Conservation (phyloP, 2,329 filamentous ascomycete species). For the Colletotrichum chlorophyti region DNA sequence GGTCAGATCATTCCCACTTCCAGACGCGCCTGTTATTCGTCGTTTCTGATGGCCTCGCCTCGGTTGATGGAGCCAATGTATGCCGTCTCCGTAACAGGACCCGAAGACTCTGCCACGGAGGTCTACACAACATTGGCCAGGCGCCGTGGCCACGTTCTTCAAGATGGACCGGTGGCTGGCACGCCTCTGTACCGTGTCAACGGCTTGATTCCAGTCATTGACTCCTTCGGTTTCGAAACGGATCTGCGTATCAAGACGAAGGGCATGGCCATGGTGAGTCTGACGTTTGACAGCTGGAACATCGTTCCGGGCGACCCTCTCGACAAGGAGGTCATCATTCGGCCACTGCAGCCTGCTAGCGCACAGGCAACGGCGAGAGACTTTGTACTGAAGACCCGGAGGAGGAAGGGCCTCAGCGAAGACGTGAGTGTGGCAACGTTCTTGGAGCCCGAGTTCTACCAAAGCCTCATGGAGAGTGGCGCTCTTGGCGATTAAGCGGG, state of each 20-base stretch:
- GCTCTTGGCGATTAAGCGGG: slow-evolving; percentile 67
- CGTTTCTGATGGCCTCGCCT: slow-evolving; percentile 95
- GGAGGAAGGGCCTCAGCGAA: slow-evolving; percentile 92
- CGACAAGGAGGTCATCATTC: slow-evolving; percentile 82
- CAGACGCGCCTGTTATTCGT: slow-evolving; percentile 90
- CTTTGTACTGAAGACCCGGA: slow-evolving; percentile 94
- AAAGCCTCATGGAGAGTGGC: slow-evolving; percentile 85
- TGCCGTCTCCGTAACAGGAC: slow-evolving; percentile 89
- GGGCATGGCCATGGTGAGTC: slow-evolving; percentile 85
- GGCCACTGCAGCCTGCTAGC: slow-evolving; percentile 85
- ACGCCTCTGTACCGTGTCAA: slow-evolving; percentile 93
- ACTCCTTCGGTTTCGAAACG: slow-evolving; percentile 97
- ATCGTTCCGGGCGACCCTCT: slow-evolving; percentile 96
- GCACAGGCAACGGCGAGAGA: slow-evolving; percentile 91
- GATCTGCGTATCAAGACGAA: slow-evolving; percentile 96
- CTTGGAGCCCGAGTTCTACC: slow-evolving; percentile 92
- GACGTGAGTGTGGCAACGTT: slow-evolving; percentile 97
- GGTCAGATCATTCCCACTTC: slow-evolving; percentile 98
- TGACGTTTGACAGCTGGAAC: slow-evolving; percentile 96
- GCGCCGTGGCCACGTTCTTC: slow-evolving; percentile 88
- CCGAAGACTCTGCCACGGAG: slow-evolving; percentile 84
- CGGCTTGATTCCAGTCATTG: slow-evolving; percentile 92
- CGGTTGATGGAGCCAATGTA: slow-evolving; percentile 97
- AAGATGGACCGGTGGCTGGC: slow-evolving; percentile 92
- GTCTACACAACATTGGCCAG: slow-evolving; percentile 92